Evolutionary conservation across 805 yeast species (phyloP).

Genomic region (Grigorovia transvaalensis): DNA sequence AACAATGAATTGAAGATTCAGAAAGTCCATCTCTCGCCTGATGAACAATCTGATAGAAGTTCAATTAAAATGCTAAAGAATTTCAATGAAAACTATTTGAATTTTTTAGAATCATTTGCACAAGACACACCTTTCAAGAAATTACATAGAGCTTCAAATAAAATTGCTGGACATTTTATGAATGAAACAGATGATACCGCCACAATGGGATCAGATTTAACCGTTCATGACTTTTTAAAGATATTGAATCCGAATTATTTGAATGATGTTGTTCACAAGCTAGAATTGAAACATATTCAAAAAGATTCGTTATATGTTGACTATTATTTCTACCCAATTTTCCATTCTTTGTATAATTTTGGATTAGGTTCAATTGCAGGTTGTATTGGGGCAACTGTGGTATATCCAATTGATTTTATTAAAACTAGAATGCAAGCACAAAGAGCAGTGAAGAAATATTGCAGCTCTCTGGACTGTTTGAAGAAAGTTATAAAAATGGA

Average conservation of each 20-base stretch:
- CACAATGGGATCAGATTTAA: constrained; percentile 19
- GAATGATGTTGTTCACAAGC: constrained; percentile 26
- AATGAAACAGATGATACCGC: constrained; percentile 10
- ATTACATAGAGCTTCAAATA: neutral
- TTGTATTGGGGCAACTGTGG: constrained; percentile 95
- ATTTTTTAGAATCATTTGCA: constrained; percentile 1
- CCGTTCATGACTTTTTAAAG: constrained; percentile 33
- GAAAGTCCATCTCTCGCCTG: neutral
- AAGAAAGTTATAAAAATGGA: constrained; percentile 63
- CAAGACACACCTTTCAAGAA: constrained; percentile 1
- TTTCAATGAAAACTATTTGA: constrained; percentile 19
- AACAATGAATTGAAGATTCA: constrained; percentile 8
- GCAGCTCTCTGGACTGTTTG: constrained; percentile 80
- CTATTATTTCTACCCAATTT: constrained; percentile 47
- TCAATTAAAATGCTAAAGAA: constrained; percentile 13
- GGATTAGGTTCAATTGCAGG: constrained; percentile 91
- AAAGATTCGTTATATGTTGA: constrained; percentile 26
- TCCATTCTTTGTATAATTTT: constrained; percentile 81
- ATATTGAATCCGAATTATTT: constrained; percentile 33
- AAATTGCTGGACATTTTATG: constrained; percentile 1
- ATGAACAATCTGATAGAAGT: constrained; percentile 18
- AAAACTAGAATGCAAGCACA: constrained; percentile 98
- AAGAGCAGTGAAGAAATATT: constrained; percentile 57
- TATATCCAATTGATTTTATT: constrained; percentile 91
- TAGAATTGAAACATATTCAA: constrained; percentile 22